Evolutionary conservation across 257 asterid species (phyloP).

Genomic region (Marsdenia floribunda): DNA sequence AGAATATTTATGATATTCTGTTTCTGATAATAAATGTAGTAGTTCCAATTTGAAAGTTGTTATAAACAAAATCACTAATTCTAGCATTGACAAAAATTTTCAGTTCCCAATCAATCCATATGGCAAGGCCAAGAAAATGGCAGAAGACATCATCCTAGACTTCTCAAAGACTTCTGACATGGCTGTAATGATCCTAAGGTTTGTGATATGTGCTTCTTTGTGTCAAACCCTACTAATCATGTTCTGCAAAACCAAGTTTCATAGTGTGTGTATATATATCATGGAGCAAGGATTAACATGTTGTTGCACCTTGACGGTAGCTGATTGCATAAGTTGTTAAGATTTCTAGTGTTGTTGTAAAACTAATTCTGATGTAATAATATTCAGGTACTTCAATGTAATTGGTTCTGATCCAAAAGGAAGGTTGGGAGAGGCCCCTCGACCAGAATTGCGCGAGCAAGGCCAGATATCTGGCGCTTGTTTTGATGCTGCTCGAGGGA

Average conservation of each 20-base stretch:
- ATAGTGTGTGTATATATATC: not conserved
- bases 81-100: not conserved
- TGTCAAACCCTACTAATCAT: not conserved
- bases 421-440: constrained; percentile 85
- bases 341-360: not conserved
- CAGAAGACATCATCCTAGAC: constrained; percentile 84
- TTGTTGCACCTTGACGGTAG: not conserved
- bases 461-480: constrained; percentile 97
- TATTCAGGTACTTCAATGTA: constrained; percentile 80
- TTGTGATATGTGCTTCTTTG: constrained; percentile 6
- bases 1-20: not conserved
- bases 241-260: not conserved
- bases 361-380: not conserved
- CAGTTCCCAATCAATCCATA: constrained; percentile 87
- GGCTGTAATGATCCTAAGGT: constrained; percentile 91
- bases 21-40: not conserved
- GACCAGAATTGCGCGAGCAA: constrained; percentile 84
- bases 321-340: not conserved
- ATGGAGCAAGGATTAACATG: not conserved
- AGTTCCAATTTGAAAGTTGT: not conserved
- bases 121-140: constrained; percentile 97
- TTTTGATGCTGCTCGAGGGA: constrained; percentile 93
- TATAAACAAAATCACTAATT: constrained; percentile 7
- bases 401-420: constrained; percentile 92
- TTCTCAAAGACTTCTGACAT: constrained; percentile 77